phyloP scores from a whole-genome alignment of 1,284 basidiomycete genomes.

The Cutaneotrichosporon cutaneum region DNA sequence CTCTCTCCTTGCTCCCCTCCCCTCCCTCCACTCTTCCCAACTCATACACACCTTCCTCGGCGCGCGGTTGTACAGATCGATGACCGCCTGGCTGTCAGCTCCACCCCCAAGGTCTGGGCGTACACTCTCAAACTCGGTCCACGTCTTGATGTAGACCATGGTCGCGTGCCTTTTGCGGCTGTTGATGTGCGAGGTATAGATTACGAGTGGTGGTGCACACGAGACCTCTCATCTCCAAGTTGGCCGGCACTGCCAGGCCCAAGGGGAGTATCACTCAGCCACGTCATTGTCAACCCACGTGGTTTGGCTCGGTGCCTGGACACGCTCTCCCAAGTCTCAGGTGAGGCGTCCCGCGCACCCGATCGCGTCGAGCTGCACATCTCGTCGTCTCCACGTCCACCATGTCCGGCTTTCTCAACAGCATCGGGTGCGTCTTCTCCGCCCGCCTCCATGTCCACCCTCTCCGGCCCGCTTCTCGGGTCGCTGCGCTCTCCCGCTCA shows the following conservation, averaged over 20 bases:
- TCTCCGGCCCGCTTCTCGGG: neutral
- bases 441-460: too few relatives aligned
- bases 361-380: neutral
- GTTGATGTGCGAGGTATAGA: too few relatives aligned
- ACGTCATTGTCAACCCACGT: conserved; percentile 5
- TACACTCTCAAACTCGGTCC: conserved; percentile 54
- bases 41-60: conserved; percentile 64
- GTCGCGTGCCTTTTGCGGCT: neutral
- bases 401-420: conserved; percentile 52
- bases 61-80: conserved; percentile 72
- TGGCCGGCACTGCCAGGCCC: neutral
- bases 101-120: conserved; percentile 8
- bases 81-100: conserved; percentile 63
- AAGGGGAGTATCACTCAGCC: neutral
- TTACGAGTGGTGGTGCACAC: neutral
- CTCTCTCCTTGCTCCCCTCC: neutral
- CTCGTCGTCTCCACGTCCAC: conserved; percentile 2
- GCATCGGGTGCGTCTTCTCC: conserved; percentile 41
- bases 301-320: neutral
- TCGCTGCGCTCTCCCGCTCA: neutral
- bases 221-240: neutral
- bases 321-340: neutral
- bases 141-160: conserved; percentile 53
- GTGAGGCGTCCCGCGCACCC: conserved; percentile 1
- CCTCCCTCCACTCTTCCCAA: neutral